Percentiles rank a stretch among this genome's conserved stretches.
These are phyloP conservation scores for Thelephora terrestris DNA, from an alignment of 1,284 basidiomycete genomes.

Conservation along the genomic window DNA sequence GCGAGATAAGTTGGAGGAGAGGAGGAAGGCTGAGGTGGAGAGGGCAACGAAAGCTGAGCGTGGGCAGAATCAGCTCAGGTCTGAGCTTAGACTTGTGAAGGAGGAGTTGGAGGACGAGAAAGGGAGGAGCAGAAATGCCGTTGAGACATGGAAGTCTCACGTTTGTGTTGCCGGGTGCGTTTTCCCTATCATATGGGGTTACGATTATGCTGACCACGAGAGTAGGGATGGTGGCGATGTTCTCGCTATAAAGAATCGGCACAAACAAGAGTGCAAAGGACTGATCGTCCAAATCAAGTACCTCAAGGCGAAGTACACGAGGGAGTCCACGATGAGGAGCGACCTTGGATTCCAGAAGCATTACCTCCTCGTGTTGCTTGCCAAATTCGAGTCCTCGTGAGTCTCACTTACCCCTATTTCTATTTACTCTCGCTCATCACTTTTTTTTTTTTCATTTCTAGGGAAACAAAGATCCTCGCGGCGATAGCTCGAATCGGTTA, in stretches of 20 bases:
- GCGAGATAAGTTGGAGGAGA: constrained; percentile 52
- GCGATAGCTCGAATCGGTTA: constrained; percentile 74
- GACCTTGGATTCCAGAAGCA: constrained; percentile 82
- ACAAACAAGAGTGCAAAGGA: constrained; percentile 82
- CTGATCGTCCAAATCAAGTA: constrained; percentile 84
- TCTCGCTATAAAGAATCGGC: constrained; percentile 48
- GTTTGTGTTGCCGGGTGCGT: constrained; percentile 36
- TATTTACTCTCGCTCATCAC: constrained; percentile 2
- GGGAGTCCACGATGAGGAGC: constrained; percentile 76
- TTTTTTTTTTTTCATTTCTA: constrained; percentile 20
- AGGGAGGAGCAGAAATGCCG: constrained; percentile 32
- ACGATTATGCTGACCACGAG: constrained; percentile 1
- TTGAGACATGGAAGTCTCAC: constrained; percentile 41
- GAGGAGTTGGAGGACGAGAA: constrained; percentile 59
- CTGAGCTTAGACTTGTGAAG: constrained; percentile 53
- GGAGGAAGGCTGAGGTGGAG: constrained; percentile 35
- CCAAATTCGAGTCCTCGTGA: constrained; percentile 67
- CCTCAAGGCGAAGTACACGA: constrained; percentile 83
- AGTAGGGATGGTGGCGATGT: constrained; percentile 44
- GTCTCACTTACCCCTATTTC: constrained; percentile 11
- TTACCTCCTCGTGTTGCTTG: constrained; percentile 59
- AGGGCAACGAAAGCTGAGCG: constrained; percentile 39
- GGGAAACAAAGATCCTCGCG: constrained; percentile 70
- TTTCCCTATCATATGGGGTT: not conserved
- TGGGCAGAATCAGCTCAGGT: constrained; percentile 51